Percentiles rank a stretch among this genome's conserved stretches.
These are phyloP conservation scores for Russula griseocarnosa DNA, from an alignment of 768 basidiomycete species.

Conservation along the genomic window DNA sequence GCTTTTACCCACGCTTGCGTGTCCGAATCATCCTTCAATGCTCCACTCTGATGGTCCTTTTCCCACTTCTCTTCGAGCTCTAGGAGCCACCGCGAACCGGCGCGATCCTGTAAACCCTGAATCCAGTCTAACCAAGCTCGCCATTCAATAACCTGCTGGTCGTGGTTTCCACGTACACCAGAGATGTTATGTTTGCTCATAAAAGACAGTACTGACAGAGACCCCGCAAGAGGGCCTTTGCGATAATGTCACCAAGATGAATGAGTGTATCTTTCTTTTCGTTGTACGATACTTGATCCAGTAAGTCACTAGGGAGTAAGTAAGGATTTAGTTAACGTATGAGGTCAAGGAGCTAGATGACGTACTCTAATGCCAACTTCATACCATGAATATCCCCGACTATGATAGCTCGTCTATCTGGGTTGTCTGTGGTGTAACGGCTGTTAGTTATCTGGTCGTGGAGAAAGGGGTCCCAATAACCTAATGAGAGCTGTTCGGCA, in stretches of 20 bases:
- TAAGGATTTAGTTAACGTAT: slow-evolving; percentile 16
- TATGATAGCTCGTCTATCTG: slow-evolving; percentile 58
- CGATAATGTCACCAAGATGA: slow-evolving; percentile 78
- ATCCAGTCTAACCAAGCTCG: slow-evolving; percentile 84
- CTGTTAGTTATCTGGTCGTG: not conserved
- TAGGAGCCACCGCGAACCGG: slow-evolving; percentile 49
- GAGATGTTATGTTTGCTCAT: slow-evolving; percentile 59
- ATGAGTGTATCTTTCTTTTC: slow-evolving; percentile 63
- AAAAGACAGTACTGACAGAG: slow-evolving; percentile 58
- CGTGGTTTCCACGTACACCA: slow-evolving; percentile 92
- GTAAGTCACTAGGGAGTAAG: slow-evolving; percentile 48
- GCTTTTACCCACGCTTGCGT: slow-evolving; percentile 38
- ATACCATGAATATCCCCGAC: slow-evolving; percentile 91
- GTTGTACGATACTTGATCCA: slow-evolving; percentile 58
- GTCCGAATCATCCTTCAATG: slow-evolving; percentile 33
- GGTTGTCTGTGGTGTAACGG: slow-evolving; percentile 41
- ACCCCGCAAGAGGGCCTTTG: slow-evolving; percentile 60
- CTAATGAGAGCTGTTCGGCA: slow-evolving; percentile 49
- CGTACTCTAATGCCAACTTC: slow-evolving; percentile 62
- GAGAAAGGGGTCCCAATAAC: slow-evolving; percentile 36
- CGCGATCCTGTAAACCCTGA: slow-evolving; percentile 40
- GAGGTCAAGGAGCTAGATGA: slow-evolving; percentile 2
- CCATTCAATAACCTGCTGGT: slow-evolving; percentile 91
- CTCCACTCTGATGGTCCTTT: slow-evolving; percentile 30
- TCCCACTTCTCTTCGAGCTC: slow-evolving; percentile 47